Conservation (phyloP, 768 basidiomycete species). For the Suillus weaverae region DNA sequence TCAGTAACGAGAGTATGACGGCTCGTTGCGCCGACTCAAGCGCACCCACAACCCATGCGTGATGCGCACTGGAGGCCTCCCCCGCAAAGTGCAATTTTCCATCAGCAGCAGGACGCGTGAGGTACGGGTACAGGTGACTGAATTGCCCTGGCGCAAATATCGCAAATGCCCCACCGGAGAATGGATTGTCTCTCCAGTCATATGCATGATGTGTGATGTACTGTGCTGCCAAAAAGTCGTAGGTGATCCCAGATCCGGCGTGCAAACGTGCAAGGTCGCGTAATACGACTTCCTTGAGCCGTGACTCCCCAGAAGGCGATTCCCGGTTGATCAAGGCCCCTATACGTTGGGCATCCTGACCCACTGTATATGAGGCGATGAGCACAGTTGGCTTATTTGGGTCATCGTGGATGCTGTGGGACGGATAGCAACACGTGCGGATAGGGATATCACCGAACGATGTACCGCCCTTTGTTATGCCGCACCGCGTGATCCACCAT, state of each 20-base stretch:
- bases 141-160: background rate
- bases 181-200: background rate
- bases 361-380: background rate
- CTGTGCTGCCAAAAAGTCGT: background rate
- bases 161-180: background rate
- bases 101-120: background rate
- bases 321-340: background rate
- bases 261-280: conserved; percentile 1
- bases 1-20: conserved; percentile 2
- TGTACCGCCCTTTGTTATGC: background rate
- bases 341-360: conserved; percentile 1
- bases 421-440: background rate
- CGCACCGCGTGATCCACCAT: background rate
- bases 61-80: conserved; percentile 1
- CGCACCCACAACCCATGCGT: background rate
- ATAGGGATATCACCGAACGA: background rate
- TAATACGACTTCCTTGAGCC: background rate
- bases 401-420: background rate
- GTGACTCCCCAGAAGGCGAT: background rate
- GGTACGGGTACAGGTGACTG: conserved; percentile 1
- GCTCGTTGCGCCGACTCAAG: conserved; percentile 2
- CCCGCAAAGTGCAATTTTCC: conserved; percentile 1
- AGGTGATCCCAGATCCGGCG: background rate
- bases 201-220: background rate
- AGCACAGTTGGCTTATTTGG: background rate